phyloP scores from a whole-genome alignment of 176 grass and related monocot genomes.

The Canna indica region DNA sequence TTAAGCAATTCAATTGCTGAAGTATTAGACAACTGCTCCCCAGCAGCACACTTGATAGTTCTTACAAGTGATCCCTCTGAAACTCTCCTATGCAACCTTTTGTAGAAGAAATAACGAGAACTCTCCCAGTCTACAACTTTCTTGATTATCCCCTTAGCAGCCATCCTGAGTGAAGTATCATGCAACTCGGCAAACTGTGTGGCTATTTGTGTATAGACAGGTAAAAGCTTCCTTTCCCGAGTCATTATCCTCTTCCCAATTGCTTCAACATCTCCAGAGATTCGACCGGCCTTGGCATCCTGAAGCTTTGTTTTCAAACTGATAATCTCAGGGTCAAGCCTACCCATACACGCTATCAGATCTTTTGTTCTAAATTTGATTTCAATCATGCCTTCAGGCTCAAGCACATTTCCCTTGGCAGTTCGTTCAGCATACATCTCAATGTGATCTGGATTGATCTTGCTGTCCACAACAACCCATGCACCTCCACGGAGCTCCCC shows the following conservation, averaged over 20 bases:
- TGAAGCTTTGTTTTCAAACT: slow-evolving; percentile 53
- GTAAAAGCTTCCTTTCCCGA: slow-evolving; percentile 69
- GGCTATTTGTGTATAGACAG: slow-evolving; percentile 90
- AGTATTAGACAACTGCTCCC: slow-evolving; percentile 47
- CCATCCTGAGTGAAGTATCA: slow-evolving; percentile 84
- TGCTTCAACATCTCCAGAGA: slow-evolving; percentile 33
- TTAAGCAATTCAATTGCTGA: slow-evolving; percentile 44
- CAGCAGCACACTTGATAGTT: slow-evolving; percentile 55
- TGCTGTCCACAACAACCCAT: slow-evolving; percentile 99
- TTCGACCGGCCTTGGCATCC: slow-evolving; percentile 35
- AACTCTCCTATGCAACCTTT: slow-evolving; percentile 66
- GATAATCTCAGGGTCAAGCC: slow-evolving; percentile 69
- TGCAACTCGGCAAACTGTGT: slow-evolving; percentile 88
- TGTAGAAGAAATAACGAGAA: slow-evolving; percentile 80
- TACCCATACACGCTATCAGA: slow-evolving; percentile 74
- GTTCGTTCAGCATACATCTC: slow-evolving; percentile 92
- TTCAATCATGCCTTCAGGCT: slow-evolving; percentile 84
- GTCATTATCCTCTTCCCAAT: slow-evolving; percentile 37
- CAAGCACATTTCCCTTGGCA: slow-evolving; percentile 89
- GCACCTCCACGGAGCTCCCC: slow-evolving; percentile 90
- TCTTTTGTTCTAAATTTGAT: slow-evolving; percentile 92
- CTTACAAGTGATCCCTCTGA: slow-evolving; percentile 54
- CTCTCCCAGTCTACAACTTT: slow-evolving; percentile 79
- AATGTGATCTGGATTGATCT: slow-evolving; percentile 93
- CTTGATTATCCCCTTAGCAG: slow-evolving; percentile 70